Evolutionary conservation across 1,284 basidiomycete genomes (phyloP), one percentile per base, ranked within the genome.

Genomic region (Cryptococcus jaspeensis): DNA sequence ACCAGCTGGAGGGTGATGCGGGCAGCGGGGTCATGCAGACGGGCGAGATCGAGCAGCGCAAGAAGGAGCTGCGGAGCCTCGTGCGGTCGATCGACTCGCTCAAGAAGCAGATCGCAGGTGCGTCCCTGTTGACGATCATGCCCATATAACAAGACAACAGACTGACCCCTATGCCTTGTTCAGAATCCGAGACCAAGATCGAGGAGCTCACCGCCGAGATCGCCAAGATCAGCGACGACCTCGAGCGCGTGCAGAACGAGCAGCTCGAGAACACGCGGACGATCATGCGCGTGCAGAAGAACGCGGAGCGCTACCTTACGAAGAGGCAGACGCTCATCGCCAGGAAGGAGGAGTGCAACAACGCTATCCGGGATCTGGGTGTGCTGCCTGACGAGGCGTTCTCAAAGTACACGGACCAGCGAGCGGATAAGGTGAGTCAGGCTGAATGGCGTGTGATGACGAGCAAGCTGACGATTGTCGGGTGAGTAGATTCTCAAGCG

Each of bases 351-450:
- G 92, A 96, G 70, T 93, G 90, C 73, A 93, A 91, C 71, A 85
- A 90, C 62, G 92, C 89, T 70, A 96, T 99, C 65, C 87, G 95
- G 57, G 95, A 99, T 70, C 83, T 99, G 9, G 96, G 96, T 51
- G 92, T 97, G 1, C 78, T 99, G 23, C 95, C 96, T 0, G 93
- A 98, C 72, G 96, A 99, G 75, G 95, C 96, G 0, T 99, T 95
- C 70, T 87, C 92, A 70, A 97, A 95, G 78, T 97, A 97, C 73
- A 88, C 86, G 12, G 85, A 83, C 54, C 87, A 89, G 56, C 86
- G 87, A 66, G 81, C 89, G 11, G 92, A 97, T 65, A 84, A 86
- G 76, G 92, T 93, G 53, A 56, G 85, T 75, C 7, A 7, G 35
- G 18, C 35, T 38, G 45, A 25, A 15, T 49, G 22, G 28, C 46